A percentile compares a stretch with the other conserved stretches of the same genome.
Conservation (phyloP, 2,329 filamentous ascomycete species). For the Apiospora aurea region DNA sequence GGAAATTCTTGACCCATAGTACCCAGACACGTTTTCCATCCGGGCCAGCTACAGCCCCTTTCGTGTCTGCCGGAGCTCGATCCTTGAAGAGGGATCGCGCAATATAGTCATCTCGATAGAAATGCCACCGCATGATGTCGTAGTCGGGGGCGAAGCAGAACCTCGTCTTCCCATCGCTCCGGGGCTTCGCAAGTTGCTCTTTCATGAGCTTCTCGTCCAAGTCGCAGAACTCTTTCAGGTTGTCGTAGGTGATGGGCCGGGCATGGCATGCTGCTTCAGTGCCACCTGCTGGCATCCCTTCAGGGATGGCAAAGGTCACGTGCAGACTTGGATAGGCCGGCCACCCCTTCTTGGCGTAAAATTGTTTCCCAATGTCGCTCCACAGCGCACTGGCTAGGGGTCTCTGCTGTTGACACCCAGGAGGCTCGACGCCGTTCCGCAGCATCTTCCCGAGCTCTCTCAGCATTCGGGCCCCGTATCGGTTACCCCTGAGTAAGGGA, state of each 20-base stretch:
- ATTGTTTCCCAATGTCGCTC: conserved; percentile 85
- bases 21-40: conserved; percentile 71
- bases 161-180: conserved; percentile 50
- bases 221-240: conserved; percentile 67
- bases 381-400: conserved; percentile 78
- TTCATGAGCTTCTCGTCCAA: conserved; percentile 70
- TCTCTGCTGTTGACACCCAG: conserved; percentile 37
- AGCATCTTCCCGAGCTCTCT: conserved; percentile 59
- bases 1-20: conserved; percentile 74
- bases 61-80: conserved; percentile 49
- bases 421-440: conserved; percentile 22
- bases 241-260: conserved; percentile 61
- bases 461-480: conserved; percentile 83
- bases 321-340: conserved; percentile 76
- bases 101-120: conserved; percentile 82
- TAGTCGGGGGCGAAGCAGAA: conserved; percentile 75
- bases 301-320: conserved; percentile 63
- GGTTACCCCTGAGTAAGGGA: conserved; percentile 69
- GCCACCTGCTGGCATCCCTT: conserved; percentile 31
- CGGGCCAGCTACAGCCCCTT: conserved; percentile 71
- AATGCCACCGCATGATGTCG: conserved; percentile 77
- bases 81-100: conserved; percentile 63
- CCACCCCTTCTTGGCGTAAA: conserved; percentile 84
- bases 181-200: conserved; percentile 51
- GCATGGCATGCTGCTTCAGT: conserved; percentile 35